Evolutionary conservation across 2,329 filamentous ascomycete genomes (phyloP).

Genomic region (Penicillium sp.): DNA sequence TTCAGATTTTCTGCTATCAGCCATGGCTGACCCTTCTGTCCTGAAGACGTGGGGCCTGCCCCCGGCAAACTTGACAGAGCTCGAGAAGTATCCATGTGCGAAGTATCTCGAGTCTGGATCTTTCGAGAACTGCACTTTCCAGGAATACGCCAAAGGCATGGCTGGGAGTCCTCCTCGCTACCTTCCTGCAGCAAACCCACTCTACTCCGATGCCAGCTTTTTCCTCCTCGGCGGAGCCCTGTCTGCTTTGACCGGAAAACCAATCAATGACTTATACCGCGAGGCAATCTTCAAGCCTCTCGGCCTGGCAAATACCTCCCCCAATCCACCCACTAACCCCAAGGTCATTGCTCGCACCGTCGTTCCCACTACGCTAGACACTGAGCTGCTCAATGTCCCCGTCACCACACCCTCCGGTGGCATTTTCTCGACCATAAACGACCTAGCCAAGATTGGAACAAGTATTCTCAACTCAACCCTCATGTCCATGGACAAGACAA

Average conservation of each 20-base stretch:
- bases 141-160: slow-evolving; percentile 28
- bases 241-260: slow-evolving; percentile 41
- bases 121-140: slow-evolving; percentile 16
- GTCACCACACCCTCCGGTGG: slow-evolving; percentile 13
- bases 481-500: slow-evolving; percentile 31
- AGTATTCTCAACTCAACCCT: slow-evolving; percentile 33
- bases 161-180: slow-evolving; percentile 38
- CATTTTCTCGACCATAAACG: slow-evolving; percentile 34
- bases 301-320: slow-evolving; percentile 40
- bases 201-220: slow-evolving; percentile 48
- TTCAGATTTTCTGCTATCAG: slow-evolving; percentile 2
- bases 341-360: slow-evolving; percentile 14
- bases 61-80: slow-evolving; percentile 26
- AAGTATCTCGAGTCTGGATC: background rate
- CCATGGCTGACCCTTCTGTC: slow-evolving; percentile 2
- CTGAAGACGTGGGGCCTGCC: slow-evolving; percentile 26
- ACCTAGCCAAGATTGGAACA: slow-evolving; percentile 32
- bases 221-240: slow-evolving; percentile 40
- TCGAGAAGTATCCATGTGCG: slow-evolving; percentile 9
- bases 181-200: slow-evolving; percentile 41
- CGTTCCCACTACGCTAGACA: slow-evolving; percentile 8
- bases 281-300: slow-evolving; percentile 41
- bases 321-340: slow-evolving; percentile 28
- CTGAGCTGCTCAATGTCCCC: slow-evolving; percentile 3
- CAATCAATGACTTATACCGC: slow-evolving; percentile 39